Evolutionary conservation across 768 basidiomycete genomes (phyloP).

Genomic region (Lactifluus subvellereus): DNA sequence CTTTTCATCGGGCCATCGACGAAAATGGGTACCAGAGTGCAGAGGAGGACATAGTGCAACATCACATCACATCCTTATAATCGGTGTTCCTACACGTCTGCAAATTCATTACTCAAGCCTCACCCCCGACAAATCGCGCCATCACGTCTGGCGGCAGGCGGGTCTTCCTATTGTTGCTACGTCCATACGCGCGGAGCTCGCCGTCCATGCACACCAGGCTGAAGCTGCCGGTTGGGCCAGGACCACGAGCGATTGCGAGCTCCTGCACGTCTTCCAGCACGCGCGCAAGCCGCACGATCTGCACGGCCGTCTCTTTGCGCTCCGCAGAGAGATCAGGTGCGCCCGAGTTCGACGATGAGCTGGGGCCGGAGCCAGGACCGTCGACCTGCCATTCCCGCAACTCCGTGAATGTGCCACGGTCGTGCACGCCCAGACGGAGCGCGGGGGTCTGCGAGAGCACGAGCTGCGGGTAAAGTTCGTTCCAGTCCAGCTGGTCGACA

Average conservation of each 20-base stretch:
- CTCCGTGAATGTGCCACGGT: slow-evolving; percentile 45
- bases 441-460: slow-evolving; percentile 63
- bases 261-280: slow-evolving; percentile 16
- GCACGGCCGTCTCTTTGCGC: neutral
- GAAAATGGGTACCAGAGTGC: no score
- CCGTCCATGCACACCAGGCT: neutral
- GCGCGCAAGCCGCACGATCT: slow-evolving; percentile 4
- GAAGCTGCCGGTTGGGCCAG: slow-evolving; percentile 8
- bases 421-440: slow-evolving; percentile 55
- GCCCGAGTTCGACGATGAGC: neutral
- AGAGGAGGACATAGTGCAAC: no score
- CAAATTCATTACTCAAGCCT: neutral
- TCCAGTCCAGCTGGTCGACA: slow-evolving; percentile 31
- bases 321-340: neutral
- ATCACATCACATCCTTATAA: no score
- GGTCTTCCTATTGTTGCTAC: neutral
- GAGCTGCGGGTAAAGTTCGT: slow-evolving; percentile 39
- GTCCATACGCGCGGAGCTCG: slow-evolving; percentile 3
- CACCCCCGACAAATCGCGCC: neutral
- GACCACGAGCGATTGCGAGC: neutral
- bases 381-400: slow-evolving; percentile 38
- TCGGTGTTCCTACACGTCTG: no score
- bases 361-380: slow-evolving; percentile 12
- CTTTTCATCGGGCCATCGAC: no score
- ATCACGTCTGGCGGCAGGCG: neutral